Evolutionary conservation across 2,329 filamentous ascomycete species (phyloP).

Genomic region (Phaeoacremonium minimum): DNA sequence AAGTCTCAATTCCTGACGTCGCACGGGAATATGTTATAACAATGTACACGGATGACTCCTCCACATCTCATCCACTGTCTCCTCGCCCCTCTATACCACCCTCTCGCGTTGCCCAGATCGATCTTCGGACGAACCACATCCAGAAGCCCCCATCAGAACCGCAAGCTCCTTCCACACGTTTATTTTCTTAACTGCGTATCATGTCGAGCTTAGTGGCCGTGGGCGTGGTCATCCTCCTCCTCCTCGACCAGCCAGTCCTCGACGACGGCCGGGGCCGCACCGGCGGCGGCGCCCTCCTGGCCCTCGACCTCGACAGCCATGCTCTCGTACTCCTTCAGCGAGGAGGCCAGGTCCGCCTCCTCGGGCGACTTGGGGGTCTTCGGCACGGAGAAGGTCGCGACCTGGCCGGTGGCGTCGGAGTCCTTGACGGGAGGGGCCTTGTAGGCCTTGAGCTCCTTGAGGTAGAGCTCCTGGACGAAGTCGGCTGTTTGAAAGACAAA

Average conservation of each 20-base stretch:
- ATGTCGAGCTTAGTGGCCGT: constrained; percentile 48
- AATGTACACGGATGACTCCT: constrained; percentile 36
- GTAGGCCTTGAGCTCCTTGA: constrained; percentile 93
- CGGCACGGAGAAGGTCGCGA: constrained; percentile 80
- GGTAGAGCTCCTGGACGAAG: constrained; percentile 95
- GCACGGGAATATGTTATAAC: constrained; percentile 13
- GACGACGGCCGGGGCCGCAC: constrained; percentile 52
- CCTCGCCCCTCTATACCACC: constrained; percentile 3
- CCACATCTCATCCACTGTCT: constrained; percentile 6
- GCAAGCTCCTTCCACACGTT: no score
- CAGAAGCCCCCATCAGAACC: no score
- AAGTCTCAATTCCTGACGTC: constrained; percentile 8
- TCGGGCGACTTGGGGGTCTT: constrained; percentile 84
- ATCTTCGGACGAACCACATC: no score
- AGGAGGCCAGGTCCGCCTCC: constrained; percentile 87
- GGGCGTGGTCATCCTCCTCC: constrained; percentile 49
- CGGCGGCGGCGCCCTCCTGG: constrained; percentile 60
- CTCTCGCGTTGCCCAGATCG: no score
- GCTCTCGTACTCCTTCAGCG: constrained; percentile 89
- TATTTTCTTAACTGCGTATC: no score
- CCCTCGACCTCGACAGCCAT: constrained; percentile 95
- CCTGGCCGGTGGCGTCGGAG: constrained; percentile 82
- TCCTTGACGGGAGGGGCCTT: constrained; percentile 82
- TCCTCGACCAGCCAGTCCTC: constrained; percentile 83
- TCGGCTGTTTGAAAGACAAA: constrained; percentile 61